Base-by-base conservation (phyloP, 1,284 basidiomycete genomes). In the Melampsora americana region DNA sequence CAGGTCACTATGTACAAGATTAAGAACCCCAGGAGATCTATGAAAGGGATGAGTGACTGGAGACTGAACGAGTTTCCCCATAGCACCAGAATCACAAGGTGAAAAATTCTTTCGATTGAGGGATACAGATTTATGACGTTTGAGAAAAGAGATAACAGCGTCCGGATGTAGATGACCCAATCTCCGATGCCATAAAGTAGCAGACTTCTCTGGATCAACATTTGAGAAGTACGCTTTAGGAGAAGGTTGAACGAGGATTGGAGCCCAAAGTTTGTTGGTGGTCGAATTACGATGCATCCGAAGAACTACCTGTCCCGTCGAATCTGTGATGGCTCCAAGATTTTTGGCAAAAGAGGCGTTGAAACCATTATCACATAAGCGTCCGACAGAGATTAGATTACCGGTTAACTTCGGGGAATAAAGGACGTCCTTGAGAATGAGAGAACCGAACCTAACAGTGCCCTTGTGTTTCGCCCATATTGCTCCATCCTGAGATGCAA, bases 331-430 rank as follows among this genome's bases (percentile, higher is more conserved):
- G 50, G 16, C 14, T 18, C 18, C 50, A 20, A 26, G 16, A 18
- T 18, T 53, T 53, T 53, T 53, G 16, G 50, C 14, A 5, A 18
- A 53, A 53, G 16, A 20, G 16, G 26, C n/a, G 20, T 39, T 39
- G 26, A 20, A 48, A 20, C 35, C 32, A n/a, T 5, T 26, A 65
- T 39, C 62, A 7, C n/a, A 39, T 56, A 69, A 53, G 28, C 26
- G 32, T 28, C 67, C 26, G 53, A 53, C n/a, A 11, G 50, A 69
- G 14, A 69, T 32, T 56, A 69, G 50, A 32, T 69, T 69, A n/a
- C 6, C 60, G 5, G 60, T 26, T 5, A 26, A 26, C 18, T 7
- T 32, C 6, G n/a, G 20, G 18, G 32, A 16, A 62, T 62, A 32
- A 16, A 62, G 28, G 60, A 62, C 60, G 16, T 62, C 28, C n/a